These are phyloP conservation scores for Fusarium gaditjirri DNA, from an alignment of 2,329 filamentous ascomycete species.

Conservation along the genomic window DNA sequence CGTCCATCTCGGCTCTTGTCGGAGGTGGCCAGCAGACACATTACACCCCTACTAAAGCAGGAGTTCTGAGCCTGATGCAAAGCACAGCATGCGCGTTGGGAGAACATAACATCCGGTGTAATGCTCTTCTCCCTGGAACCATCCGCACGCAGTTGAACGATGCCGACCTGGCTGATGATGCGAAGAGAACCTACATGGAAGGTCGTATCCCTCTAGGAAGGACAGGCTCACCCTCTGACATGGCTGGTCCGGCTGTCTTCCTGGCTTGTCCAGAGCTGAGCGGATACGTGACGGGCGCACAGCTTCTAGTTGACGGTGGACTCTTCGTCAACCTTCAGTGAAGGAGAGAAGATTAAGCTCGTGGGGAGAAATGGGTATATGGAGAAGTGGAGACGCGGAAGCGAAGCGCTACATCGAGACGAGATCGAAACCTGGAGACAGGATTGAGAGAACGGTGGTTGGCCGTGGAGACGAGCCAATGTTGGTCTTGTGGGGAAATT, in stretches of 20 bases:
- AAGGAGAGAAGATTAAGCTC: conserved; percentile 37
- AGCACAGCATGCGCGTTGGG: conserved; percentile 83
- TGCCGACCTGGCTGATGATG: conserved; percentile 82
- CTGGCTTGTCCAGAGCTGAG: conserved; percentile 82
- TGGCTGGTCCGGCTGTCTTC: conserved; percentile 87
- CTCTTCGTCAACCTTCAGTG: conserved; percentile 90
- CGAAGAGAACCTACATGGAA: conserved; percentile 85
- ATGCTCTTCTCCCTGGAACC: conserved; percentile 84
- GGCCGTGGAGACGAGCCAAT: conserved; percentile 21
- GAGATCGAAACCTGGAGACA: conserved; percentile 15
- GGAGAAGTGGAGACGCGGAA: conserved; percentile 25
- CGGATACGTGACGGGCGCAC: conserved; percentile 83
- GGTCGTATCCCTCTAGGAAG: conserved; percentile 81
- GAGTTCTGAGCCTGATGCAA: conserved; percentile 84
- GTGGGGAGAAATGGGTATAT: conserved; percentile 27
- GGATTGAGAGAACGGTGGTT: background rate
- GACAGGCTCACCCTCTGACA: conserved; percentile 76
- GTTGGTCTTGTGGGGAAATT: background rate
- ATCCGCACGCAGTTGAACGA: conserved; percentile 88
- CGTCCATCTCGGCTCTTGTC: conserved; percentile 78
- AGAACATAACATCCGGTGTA: conserved; percentile 80
- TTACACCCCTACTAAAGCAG: conserved; percentile 91
- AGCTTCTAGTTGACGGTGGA: conserved; percentile 87
- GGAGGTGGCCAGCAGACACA: conserved; percentile 84
- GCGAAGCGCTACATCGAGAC: conserved; percentile 3